phyloP scores from a whole-genome alignment of 208 protist genomes.

The Crithidia acanthocephali region DNA sequence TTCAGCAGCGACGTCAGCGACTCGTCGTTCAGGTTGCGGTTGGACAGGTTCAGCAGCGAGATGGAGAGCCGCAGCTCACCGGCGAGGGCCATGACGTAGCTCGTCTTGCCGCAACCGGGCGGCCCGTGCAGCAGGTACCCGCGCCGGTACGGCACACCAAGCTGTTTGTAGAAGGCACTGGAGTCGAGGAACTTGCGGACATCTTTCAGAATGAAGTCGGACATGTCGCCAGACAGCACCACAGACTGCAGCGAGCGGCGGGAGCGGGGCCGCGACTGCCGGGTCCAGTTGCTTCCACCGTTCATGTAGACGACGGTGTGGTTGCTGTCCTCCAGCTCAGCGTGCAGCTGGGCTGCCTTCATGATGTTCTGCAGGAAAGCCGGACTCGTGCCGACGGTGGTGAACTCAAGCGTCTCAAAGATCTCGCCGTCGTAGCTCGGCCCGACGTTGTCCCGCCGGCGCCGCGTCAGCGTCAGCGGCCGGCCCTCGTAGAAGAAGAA shows the following conservation, averaged over 20 bases:
- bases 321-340: conserved; percentile 66
- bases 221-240: conserved; percentile 75
- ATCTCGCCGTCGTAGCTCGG: conserved; percentile 75
- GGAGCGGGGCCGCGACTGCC: conserved; percentile 62
- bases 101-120: conserved; percentile 96
- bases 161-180: conserved; percentile 88
- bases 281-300: conserved; percentile 73
- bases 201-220: conserved; percentile 74
- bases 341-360: conserved; percentile 66
- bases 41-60: conserved; percentile 93
- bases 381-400: conserved; percentile 63
- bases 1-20: conserved; percentile 88
- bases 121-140: conserved; percentile 96
- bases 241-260: conserved; percentile 91
- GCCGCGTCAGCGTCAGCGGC: conserved; percentile 74
- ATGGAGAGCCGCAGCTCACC: conserved; percentile 93
- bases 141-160: conserved; percentile 95
- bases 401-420: conserved; percentile 83
- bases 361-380: conserved; percentile 72
- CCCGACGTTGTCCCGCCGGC: conserved; percentile 58
- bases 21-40: conserved; percentile 89
- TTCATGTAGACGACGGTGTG: conserved; percentile 90
- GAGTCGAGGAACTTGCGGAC: conserved; percentile 84
- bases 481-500: conserved; percentile 83
- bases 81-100: conserved; percentile 93